phyloP scores from a whole-genome alignment of 148 eudicot species.

The Amaranthus palmeri region DNA sequence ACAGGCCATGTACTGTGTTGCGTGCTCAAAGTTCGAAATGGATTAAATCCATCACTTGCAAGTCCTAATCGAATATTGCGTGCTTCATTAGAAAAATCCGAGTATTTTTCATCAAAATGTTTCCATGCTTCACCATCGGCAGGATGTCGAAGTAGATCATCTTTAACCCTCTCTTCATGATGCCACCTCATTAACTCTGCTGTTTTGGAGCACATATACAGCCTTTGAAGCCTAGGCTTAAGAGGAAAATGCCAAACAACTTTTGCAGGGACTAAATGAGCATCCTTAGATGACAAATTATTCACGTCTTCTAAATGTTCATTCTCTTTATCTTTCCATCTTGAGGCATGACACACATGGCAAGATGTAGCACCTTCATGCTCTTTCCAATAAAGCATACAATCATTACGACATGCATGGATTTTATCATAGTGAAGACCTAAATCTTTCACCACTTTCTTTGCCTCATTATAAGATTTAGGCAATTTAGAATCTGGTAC shows the following conservation, averaged over 20 bases:
- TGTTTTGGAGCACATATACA: background rate
- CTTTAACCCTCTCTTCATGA: background rate
- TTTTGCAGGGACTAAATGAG: background rate
- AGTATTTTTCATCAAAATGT: background rate
- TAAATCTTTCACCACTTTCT: background rate
- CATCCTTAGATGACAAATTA: background rate
- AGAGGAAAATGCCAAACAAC: constrained; percentile 4
- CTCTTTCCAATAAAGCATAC: constrained; percentile 7
- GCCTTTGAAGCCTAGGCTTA: background rate
- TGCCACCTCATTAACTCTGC: background rate
- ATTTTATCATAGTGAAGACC: constrained; percentile 10
- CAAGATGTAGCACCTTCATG: background rate
- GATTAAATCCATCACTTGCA: constrained; percentile 2
- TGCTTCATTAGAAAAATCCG: background rate
- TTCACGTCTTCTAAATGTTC: background rate
- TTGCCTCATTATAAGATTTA: background rate
- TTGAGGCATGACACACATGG: background rate
- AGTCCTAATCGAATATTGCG: background rate
- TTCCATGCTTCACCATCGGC: background rate
- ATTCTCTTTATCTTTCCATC: background rate
- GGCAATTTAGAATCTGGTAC: background rate
- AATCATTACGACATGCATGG: background rate
- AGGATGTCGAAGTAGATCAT: background rate
- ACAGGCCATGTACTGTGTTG: constrained; percentile 1
- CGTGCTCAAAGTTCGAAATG: constrained; percentile 6